A percentile compares a stretch with the other conserved stretches of the same genome.
Evolutionary conservation across 441 rosid genomes (phyloP).

Genomic region (Metrosideros polymorpha): DNA sequence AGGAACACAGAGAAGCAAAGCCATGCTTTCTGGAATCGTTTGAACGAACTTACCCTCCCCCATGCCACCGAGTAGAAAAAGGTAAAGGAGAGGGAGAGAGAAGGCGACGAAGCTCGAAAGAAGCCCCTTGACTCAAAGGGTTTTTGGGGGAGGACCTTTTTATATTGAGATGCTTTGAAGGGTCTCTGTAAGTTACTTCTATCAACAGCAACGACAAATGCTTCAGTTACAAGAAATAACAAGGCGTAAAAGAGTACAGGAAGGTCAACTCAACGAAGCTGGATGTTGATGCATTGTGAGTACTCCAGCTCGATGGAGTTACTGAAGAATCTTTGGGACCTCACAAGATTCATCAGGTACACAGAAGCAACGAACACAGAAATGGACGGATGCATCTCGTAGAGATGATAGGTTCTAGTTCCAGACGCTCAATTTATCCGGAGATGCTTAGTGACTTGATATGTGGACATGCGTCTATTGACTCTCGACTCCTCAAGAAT

Average conservation of each 20-base stretch:
- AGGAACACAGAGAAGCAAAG: neutral
- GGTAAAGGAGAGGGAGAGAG: neutral
- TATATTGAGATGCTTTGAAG: neutral
- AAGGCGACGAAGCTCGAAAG: neutral
- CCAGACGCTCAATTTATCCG: neutral
- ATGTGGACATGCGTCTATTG: neutral
- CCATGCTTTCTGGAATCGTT: neutral
- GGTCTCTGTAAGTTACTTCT: neutral
- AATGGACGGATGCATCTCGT: neutral
- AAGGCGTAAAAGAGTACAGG: neutral
- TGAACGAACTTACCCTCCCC: neutral
- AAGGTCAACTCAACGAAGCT: neutral
- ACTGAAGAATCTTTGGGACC: neutral
- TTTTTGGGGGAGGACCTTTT: neutral
- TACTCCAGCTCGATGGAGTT: neutral
- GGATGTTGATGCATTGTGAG: neutral
- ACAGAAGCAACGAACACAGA: neutral
- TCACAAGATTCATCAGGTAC: neutral
- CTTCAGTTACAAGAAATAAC: neutral
- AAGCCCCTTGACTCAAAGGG: neutral
- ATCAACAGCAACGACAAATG: neutral
- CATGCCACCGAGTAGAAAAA: neutral
- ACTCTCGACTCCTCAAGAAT: neutral
- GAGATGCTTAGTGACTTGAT: neutral
- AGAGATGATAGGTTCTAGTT: neutral